These are phyloP conservation scores for Phialocephala subalpina DNA, from an alignment of 2,329 filamentous ascomycete species.

Conservation along the genomic window DNA sequence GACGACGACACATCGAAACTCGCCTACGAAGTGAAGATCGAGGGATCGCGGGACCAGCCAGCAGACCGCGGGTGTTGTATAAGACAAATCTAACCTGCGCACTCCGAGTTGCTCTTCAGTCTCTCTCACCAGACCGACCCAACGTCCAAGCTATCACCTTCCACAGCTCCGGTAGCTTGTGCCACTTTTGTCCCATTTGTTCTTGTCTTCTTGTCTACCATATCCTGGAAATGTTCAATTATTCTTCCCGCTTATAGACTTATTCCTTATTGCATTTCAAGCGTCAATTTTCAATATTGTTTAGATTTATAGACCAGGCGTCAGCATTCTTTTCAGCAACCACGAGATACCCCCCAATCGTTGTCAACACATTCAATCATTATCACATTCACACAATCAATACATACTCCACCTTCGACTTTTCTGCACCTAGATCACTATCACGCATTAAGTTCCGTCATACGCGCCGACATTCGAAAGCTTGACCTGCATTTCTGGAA, in stretches of 20 bases:
- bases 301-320: constrained; percentile 38
- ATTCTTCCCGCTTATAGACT: constrained; percentile 31
- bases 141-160: constrained; percentile 38
- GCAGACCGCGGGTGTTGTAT: constrained; percentile 27
- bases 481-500: constrained; percentile 11
- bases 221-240: constrained; percentile 26
- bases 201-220: constrained; percentile 7
- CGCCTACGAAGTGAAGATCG: constrained; percentile 37
- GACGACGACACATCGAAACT: constrained; percentile 39
- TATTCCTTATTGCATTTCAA: constrained; percentile 33
- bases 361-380: constrained; percentile 9
- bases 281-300: constrained; percentile 27
- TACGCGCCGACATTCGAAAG: constrained; percentile 24
- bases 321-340: constrained; percentile 29
- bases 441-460: constrained; percentile 18
- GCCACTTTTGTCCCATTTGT: constrained; percentile 38
- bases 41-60: constrained; percentile 7
- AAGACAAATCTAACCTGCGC: constrained; percentile 27
- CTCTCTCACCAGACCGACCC: constrained; percentile 42
- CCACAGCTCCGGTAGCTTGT: constrained; percentile 58
- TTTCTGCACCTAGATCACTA: constrained; percentile 24
- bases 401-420: constrained; percentile 11
- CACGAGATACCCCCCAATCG: constrained; percentile 34
- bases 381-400: constrained; percentile 15
- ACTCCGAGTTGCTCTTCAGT: constrained; percentile 35